Evolutionary conservation across 192 early-diverging fungal genomes (phyloP).

Genomic region (Blastocladiella britannica): DNA sequence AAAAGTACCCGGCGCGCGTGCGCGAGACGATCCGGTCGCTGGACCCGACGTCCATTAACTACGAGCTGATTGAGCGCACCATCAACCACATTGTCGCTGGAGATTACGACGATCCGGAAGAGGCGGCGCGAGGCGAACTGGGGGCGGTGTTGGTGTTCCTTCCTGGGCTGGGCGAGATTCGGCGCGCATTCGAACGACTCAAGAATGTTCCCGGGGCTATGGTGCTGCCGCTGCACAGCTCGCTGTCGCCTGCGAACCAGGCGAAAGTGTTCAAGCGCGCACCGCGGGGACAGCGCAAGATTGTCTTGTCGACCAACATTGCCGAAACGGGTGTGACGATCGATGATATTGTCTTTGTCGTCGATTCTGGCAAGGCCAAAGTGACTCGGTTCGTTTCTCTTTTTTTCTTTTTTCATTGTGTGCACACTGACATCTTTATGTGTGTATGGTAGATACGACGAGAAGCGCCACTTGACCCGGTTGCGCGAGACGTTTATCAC

Average conservation of each 20-base stretch:
- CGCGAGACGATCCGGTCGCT: slow-evolving; percentile 21
- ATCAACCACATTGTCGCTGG: slow-evolving; percentile 13
- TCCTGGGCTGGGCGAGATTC: slow-evolving; percentile 46
- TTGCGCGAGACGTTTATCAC: slow-evolving; percentile 44
- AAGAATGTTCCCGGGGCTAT: slow-evolving; percentile 13
- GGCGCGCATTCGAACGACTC: slow-evolving; percentile 28
- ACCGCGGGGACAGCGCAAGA: slow-evolving; percentile 29
- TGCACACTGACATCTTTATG: background rate
- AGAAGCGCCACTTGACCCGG: slow-evolving; percentile 30
- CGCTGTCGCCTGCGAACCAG: slow-evolving; percentile 44
- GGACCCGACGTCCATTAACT: slow-evolving; percentile 28
- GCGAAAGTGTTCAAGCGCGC: slow-evolving; percentile 39
- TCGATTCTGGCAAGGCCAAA: slow-evolving; percentile 59
- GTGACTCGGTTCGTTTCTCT: slow-evolving; percentile 32
- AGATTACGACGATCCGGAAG: background rate
- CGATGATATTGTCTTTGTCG: slow-evolving; percentile 54
- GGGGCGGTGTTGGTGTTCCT: slow-evolving; percentile 58
- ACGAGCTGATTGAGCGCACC: slow-evolving; percentile 26
- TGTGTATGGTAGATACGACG: slow-evolving; percentile 20
- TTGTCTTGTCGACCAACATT: slow-evolving; percentile 58
- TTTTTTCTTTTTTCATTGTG: slow-evolving; percentile 4
- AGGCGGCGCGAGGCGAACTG: background rate
- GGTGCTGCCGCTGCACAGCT: slow-evolving; percentile 34
- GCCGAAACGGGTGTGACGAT: slow-evolving; percentile 71
- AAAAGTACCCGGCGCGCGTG: slow-evolving; percentile 12